Evolutionary conservation across 2,329 filamentous ascomycete species (phyloP), one percentile per base, ranked within the genome.

Genomic region (Tympanopsis confertula): DNA sequence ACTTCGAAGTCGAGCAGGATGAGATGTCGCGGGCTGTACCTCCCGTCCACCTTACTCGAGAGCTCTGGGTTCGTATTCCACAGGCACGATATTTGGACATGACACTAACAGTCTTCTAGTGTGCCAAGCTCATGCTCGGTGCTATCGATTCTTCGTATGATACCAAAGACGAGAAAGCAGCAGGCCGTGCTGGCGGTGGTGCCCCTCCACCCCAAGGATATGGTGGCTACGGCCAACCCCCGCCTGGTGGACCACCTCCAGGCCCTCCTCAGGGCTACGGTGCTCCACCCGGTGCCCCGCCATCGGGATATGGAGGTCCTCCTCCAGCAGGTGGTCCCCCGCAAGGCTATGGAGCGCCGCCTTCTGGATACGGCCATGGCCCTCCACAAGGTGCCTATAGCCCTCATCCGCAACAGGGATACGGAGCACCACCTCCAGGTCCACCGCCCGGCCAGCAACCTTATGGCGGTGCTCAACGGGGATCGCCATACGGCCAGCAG

Each of bases 1-100:
- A 33, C 30, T 33, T 33, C 15, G 30, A 33, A 33, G 30, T 33
- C 30, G 30, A 33, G 15, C 30, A 33, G 15, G 30, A 33, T 33
- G 30, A 33, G 30, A 33, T 33, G 30, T 33, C 30, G 12, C 30
- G 30, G 7, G 30, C 30, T 18, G 17, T 12, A 10, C 30, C 30
- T 33, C 30, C 30, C 7, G 15, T 33, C 7, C 15, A 10, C 15
- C 30, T 33, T 13, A 33, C 30, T 10, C 30, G 30, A 7, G 30
- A 33, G 30, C 30, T 33, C 7, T 33, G 30, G 30, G 30, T 33
- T 12, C 7, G 30, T 33, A 10, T n/a, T 28, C n/a, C n/a, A n/a
- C 24, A n/a, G n/a, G 24, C 10, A 28, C 10, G 24, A 12, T 13
- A 10, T 33, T 10, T 12, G 10, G 12, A 18, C 15, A 15, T 13